Base-by-base conservation (phyloP, 2,329 filamentous ascomycete genomes). In the Dryadomyces quercus-mongolicae region DNA sequence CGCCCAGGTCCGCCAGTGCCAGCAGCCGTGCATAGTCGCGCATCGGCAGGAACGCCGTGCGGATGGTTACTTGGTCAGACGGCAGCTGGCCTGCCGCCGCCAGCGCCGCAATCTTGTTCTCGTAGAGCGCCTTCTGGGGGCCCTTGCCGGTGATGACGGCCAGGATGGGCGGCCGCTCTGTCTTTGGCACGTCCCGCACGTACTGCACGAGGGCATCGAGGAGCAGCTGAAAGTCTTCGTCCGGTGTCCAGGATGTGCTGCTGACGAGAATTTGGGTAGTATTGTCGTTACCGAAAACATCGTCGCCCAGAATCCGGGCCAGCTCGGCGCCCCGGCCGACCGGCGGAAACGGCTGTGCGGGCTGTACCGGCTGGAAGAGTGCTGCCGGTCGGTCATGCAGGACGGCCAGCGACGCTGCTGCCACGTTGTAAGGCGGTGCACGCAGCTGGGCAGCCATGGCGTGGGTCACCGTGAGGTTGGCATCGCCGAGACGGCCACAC, bases 111-210 rank as follows among this genome's bases (percentile, higher is more conserved):
- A 97, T 86, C 56, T 74, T 74, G 6, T 75, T 68, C 44, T 91
- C 71, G 67, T 95, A 98, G 65, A 81, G 72, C 3, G 83, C 75
- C 65, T 89, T 88, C 61, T 91, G 84, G 0, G 93, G 91, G 0
- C 93, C 93, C 65, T 95, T 95, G 53, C 93, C 93, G 0, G 93
- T 98, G 61, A 98, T 96, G 61, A 98, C 84, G 43, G 86, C 90
- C 2, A 95, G 71, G n/a, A 97, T 74, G 0, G 90, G 89, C 0
- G 82, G 70, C 0, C 73, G 65, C 13, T 18, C 36, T 2, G n/a
- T 13, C 51, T 5, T 58, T 56, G 48, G 15, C 2, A 51, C 46
- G 21, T 53, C 18, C 7, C 18, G 42, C 36, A 49, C 54, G 65
- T 96, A 96, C 8, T 71, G 68, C 12, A 88, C 82, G 0, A 98